A percentile compares a stretch with the other conserved stretches of the same genome.
Conservation (phyloP, 805 yeast species). For the Starmerella stigmatis region DNA sequence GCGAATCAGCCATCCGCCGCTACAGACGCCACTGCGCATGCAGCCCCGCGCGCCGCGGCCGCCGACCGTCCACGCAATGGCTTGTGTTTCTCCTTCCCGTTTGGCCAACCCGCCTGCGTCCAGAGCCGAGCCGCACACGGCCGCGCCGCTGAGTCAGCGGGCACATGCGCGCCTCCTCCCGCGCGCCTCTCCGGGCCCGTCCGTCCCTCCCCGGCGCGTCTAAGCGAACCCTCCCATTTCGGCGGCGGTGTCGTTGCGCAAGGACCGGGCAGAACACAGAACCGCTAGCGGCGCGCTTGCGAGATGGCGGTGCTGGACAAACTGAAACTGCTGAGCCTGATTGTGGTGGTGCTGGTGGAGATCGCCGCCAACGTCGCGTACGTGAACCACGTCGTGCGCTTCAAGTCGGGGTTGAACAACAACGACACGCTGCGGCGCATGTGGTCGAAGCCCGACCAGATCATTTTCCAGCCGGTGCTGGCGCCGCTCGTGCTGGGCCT, state of each 20-base stretch:
- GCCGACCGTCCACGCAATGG: too few species aligned
- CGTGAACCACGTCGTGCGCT: slow-evolving; percentile 24
- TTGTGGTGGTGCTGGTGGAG: slow-evolving; percentile 18
- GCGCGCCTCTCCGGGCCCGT: too few species aligned
- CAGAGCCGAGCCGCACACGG: too few species aligned
- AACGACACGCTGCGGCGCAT: slow-evolving; percentile 24
- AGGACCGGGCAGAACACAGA: background rate
- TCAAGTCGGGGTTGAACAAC: slow-evolving; percentile 23
- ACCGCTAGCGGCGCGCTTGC: background rate
- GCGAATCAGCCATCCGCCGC: too few species aligned
- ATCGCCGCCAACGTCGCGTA: slow-evolving; percentile 22
- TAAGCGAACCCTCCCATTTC: background rate
- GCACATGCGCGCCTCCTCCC: too few species aligned
- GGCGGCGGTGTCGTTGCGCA: too few species aligned
- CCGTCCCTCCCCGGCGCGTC: too few species aligned
- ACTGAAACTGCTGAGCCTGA: slow-evolving; percentile 20
- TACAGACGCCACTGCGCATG: too few species aligned
- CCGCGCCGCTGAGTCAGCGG: too few species aligned
- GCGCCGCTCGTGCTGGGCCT: slow-evolving; percentile 19
- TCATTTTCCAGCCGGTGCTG: slow-evolving; percentile 22
- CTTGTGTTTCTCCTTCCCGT: too few species aligned
- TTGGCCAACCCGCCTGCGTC: too few species aligned
- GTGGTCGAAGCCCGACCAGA: slow-evolving; percentile 25
- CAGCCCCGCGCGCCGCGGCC: too few species aligned
- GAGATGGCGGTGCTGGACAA: slow-evolving; percentile 15